phyloP scores from a whole-genome alignment of 495 filamentous ascomycete species.

The Gamarada debralockiae region DNA sequence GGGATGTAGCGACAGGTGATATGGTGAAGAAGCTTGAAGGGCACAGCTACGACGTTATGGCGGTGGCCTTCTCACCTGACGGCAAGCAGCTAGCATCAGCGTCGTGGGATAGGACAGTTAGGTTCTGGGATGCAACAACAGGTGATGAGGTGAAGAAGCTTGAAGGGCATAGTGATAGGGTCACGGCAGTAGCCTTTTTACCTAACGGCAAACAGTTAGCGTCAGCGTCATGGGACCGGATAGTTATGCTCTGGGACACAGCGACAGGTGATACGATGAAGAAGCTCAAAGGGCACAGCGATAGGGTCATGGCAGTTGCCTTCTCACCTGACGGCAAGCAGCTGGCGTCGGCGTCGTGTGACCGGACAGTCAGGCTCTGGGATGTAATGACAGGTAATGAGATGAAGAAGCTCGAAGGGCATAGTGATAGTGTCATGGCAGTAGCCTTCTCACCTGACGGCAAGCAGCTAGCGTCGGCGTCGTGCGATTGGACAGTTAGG shows the following conservation, averaged over 20 bases:
- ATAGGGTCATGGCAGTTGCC: neutral
- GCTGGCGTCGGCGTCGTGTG: neutral
- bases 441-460: slow-evolving; percentile 7
- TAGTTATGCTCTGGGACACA: slow-evolving; percentile 22
- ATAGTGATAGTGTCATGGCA: neutral
- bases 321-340: neutral
- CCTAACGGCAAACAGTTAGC: slow-evolving; percentile 2
- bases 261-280: slow-evolving; percentile 13
- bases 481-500: slow-evolving; percentile 1
- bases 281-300: neutral
- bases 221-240: slow-evolving; percentile 12
- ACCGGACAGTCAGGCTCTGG: slow-evolving; percentile 12
- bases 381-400: slow-evolving; percentile 20
- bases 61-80: too few relatives aligned
- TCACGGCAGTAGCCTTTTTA: neutral
- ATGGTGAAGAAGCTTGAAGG: too few relatives aligned
- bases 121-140: too few relatives aligned
- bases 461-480: neutral
- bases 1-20: too few relatives aligned
- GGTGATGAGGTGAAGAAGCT: neutral
- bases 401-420: slow-evolving; percentile 1
- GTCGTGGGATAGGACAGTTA: neutral
- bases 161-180: neutral
- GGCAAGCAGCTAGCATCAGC: neutral
- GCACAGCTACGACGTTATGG: too few relatives aligned